Evolutionary conservation across 305 asterid genomes (phyloP).

Genomic region (Fraxinus angustifolia): DNA sequence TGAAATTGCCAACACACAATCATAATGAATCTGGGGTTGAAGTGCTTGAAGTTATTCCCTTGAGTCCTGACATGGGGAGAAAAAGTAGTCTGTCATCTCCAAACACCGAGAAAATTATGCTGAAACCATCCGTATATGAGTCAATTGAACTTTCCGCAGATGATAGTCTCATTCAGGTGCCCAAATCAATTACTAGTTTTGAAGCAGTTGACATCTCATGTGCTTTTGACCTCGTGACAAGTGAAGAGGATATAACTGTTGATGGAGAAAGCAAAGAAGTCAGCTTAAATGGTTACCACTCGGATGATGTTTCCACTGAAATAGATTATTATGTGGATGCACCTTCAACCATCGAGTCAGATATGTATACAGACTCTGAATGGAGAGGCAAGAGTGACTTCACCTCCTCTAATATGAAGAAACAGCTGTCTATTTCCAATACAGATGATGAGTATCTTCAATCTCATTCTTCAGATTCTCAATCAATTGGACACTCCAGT

Average conservation of each 20-base stretch:
- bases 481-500: conserved; percentile 48
- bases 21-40: conserved; percentile 39
- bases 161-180: conserved; percentile 26
- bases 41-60: conserved; percentile 37
- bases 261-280: conserved; percentile 48
- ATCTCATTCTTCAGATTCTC: conserved; percentile 53
- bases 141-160: conserved; percentile 32
- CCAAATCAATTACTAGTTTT: conserved; percentile 31
- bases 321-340: conserved; percentile 75
- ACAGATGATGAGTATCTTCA: conserved; percentile 36
- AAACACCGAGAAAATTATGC: conserved; percentile 34
- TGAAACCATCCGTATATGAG: conserved; percentile 30
- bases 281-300: conserved; percentile 42
- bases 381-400: conserved; percentile 43
- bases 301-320: conserved; percentile 68
- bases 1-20: conserved; percentile 32
- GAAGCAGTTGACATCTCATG: conserved; percentile 37
- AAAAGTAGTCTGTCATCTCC: conserved; percentile 44
- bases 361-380: conserved; percentile 62
- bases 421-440: conserved; percentile 30
- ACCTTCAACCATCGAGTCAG: conserved; percentile 66
- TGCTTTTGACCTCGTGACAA: conserved; percentile 26
- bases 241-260: conserved; percentile 43
- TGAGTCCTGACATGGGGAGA: conserved; percentile 41
- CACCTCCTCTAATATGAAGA: conserved; percentile 32